Conservation (phyloP, 2,329 filamentous ascomycete species). For the Colletotrichum liriopes region DNA sequence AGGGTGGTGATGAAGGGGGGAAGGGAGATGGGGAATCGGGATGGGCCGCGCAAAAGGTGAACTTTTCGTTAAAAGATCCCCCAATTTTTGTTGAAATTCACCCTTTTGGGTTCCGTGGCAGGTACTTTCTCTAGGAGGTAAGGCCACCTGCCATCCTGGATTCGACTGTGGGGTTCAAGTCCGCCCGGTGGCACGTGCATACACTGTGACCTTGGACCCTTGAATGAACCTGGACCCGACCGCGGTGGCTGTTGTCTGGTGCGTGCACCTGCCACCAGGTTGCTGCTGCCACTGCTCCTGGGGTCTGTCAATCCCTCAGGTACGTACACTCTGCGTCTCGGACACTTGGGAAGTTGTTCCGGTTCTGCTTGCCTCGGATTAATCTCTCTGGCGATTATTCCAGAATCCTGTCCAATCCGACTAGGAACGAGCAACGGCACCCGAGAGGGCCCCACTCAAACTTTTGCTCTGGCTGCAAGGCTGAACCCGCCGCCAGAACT, state of each 20-base stretch:
- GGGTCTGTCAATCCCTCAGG: not conserved
- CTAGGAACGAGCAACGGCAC: conserved; percentile 18
- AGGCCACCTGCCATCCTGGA: conserved; percentile 37
- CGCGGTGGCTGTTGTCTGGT: too few relatives aligned
- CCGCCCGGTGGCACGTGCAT: conserved; percentile 33
- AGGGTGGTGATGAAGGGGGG: conserved; percentile 27
- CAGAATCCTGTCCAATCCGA: conserved; percentile 22
- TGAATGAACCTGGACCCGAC: conserved; percentile 3
- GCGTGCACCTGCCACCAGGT: too few relatives aligned
- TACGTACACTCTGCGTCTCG: not conserved
- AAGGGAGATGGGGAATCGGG: conserved; percentile 43
- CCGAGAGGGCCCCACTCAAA: conserved; percentile 27
- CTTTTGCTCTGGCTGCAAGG: conserved; percentile 39
- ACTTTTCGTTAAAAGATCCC: conserved; percentile 36
- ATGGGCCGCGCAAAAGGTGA: conserved; percentile 33
- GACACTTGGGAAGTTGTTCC: not conserved
- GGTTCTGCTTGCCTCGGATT: conserved; percentile 10
- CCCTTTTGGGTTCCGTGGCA: conserved; percentile 42
- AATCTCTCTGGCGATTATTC: conserved; percentile 22
- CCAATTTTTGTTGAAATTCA: conserved; percentile 45
- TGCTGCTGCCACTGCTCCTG: too few relatives aligned
- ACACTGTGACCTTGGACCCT: conserved; percentile 33
- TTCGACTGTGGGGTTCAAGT: conserved; percentile 38
- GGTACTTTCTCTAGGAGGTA: conserved; percentile 36
- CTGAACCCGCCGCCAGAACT: conserved; percentile 40